Evolutionary conservation across 805 yeast species (phyloP), one percentile per base, ranked within the genome.

Genomic region (Candida argentea): DNA sequence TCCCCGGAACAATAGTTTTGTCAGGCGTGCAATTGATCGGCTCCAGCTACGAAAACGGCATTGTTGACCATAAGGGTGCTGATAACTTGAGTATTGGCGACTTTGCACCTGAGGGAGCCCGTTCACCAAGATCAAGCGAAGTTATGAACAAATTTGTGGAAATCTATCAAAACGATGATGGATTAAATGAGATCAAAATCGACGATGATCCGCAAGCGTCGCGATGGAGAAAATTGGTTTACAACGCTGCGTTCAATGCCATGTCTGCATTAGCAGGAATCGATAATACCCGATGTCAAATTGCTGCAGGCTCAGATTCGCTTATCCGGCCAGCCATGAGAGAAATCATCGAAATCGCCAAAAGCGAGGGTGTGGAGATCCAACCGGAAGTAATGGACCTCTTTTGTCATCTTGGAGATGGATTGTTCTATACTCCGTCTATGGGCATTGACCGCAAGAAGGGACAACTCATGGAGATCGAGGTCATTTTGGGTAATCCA

Each of bases 291-390:
- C 40, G 65, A 29, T 46, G 59, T 25, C 65, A 57, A 31, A 57
- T 59, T 10, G 46, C 40, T 24, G 46, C 44, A 11, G 58, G 50
- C 8, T 55, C 52, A 33, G 46, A 49, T 9, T 31, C 39, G 0
- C 33, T 61, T 12, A 46, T 61, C 25, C 32, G 41, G 13, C 84
- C 83, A 3, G 79, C 82, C 0, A 78, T 78, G 86, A 50, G 58
- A 20, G 93, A 81, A 48, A 62, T 82, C 11, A 48, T 67, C 13
- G 64, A 62, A 3, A 67, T 80, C 33, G 93, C 94, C 7, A 69
- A 67, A 28, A 71, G 82, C 6, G 87, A 77, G 33, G 83, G 83
- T 1, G 65, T 69, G 20, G 60, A 57, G 3, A 43, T 81, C 18
- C 72, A 73, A 1, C 62, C 50, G 14, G 67, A 54, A n/a, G 48